Base-by-base conservation (phyloP, 257 asterid genomes). In the Galeopsis tetrahit region DNA sequence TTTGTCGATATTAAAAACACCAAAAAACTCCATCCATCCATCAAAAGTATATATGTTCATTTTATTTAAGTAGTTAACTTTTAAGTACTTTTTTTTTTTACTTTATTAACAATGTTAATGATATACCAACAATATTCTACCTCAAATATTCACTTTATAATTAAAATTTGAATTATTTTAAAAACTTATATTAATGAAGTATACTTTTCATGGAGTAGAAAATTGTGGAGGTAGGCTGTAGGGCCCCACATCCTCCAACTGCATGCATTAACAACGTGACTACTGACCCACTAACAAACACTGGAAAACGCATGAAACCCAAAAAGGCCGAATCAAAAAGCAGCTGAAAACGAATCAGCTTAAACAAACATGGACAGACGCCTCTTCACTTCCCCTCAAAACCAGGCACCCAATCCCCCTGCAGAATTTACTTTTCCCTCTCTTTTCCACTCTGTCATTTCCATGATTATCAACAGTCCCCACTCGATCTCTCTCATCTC, bases 311-410 rank as follows among this genome's bases (percentile, higher is more conserved):
- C 55, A 49, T 49, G 28, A 49, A 49, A n/a, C 28, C 56, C 56
- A 38, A 46, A 38, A 55, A 2, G 48, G 64, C 70, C 53, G 51
- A 32, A 56, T 68, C 74, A 66, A 44, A 58, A 75, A 75, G 68
- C 21, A 51, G 40, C n/a, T 10, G 42, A 64, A 44, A 38, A 14
- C 33, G 68, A 63, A 70, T 76, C 76, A 11, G 28, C 67, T 48
- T 10, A 6, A 10, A 44, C 51, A 40, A 53, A 52, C 52, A 68
- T 61, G 33, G 13, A 52, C 9, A 15, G 13, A 52, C 9, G 52
- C 55, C 68, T 9, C 38, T 57, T 63, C 68, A 6, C 38, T 57
- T 63, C 72, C 73, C 79, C 79, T 71, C 73, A 28, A 46, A 15
- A 31, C 60, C 62, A 9, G 73, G 73, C 78, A 63, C 62, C 60